Conservation (phyloP, 108 stramenopile genomes). For the Pseudonitzschia pungens region DNA sequence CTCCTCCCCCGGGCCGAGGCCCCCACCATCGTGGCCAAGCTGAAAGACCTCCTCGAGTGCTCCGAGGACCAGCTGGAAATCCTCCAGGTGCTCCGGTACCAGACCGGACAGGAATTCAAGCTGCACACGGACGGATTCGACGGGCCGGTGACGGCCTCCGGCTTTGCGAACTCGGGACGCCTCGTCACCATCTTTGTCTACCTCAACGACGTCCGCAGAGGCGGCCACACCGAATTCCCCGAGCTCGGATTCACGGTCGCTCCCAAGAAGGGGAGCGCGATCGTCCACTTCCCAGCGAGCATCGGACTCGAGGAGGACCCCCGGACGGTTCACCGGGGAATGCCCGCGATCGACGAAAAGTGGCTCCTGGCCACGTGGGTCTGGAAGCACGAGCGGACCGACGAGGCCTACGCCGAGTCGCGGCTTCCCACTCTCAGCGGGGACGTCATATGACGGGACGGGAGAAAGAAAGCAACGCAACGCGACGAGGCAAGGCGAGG, state of each 20-base stretch:
- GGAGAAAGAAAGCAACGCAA: no score
- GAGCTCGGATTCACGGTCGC: constrained; percentile 27
- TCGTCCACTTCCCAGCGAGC: constrained; percentile 50
- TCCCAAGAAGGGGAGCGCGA: constrained; percentile 43
- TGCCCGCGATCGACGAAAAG: constrained; percentile 39
- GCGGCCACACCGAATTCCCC: constrained; percentile 45
- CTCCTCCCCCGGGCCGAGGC: constrained; percentile 45
- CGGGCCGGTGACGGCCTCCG: constrained; percentile 49
- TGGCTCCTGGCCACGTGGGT: constrained; percentile 48
- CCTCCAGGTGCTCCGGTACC: constrained; percentile 51
- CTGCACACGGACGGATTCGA: constrained; percentile 58
- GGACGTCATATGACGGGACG: constrained; percentile 2
- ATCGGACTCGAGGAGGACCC: constrained; percentile 39
- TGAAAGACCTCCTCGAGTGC: constrained; percentile 28
- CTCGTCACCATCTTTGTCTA: constrained; percentile 54
- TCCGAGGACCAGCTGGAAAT: constrained; percentile 40
- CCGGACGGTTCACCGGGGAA: constrained; percentile 47
- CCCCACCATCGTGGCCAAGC: constrained; percentile 47
- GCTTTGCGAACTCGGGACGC: constrained; percentile 49
- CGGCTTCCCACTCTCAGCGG: neutral
- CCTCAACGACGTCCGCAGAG: constrained; percentile 45
- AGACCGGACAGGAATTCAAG: constrained; percentile 48
- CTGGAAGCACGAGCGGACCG: constrained; percentile 33
- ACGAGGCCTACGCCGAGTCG: constrained; percentile 3
- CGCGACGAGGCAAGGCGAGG: no score